Evolutionary conservation across 208 protist species (phyloP).

Genomic region (Acanthamoeba healyi): DNA sequence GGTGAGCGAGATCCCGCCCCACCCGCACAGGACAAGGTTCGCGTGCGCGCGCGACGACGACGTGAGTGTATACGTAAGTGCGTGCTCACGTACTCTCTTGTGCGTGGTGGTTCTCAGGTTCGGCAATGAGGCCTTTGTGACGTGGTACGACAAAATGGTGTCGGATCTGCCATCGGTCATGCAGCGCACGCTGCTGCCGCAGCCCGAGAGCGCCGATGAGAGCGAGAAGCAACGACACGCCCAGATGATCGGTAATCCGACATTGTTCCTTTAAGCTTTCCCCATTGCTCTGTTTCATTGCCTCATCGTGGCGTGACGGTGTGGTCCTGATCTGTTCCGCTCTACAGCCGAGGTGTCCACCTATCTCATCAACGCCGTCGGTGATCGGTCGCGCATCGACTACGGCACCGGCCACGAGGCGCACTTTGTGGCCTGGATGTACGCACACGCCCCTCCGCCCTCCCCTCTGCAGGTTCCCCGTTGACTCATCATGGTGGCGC

Average conservation of each 20-base stretch:
- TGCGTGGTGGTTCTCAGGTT: background rate
- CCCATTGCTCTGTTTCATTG: background rate
- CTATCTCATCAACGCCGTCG: constrained; percentile 96
- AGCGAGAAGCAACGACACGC: background rate
- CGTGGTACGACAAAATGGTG: constrained; percentile 14
- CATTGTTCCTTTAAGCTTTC: background rate
- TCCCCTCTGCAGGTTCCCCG: constrained; percentile 23
- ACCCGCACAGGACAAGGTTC: background rate
- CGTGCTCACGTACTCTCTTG: constrained; percentile 16
- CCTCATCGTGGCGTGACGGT: background rate
- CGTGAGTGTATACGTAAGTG: background rate
- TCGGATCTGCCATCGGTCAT: background rate
- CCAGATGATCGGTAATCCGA: background rate
- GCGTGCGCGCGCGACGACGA: background rate
- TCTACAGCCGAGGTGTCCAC: background rate
- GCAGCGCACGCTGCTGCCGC: background rate
- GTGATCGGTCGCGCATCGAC: constrained; percentile 97
- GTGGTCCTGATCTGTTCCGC: background rate
- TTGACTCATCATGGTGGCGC: background rate
- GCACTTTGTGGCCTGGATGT: constrained; percentile 96
- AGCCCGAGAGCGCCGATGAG: background rate
- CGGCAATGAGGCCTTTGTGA: constrained; percentile 45
- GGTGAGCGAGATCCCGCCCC: background rate
- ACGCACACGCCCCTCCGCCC: too few relatives aligned
- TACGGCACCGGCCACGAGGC: constrained; percentile 99